phyloP scores from a whole-genome alignment of 179 eudicot species.

The Silene noctiflora region DNA sequence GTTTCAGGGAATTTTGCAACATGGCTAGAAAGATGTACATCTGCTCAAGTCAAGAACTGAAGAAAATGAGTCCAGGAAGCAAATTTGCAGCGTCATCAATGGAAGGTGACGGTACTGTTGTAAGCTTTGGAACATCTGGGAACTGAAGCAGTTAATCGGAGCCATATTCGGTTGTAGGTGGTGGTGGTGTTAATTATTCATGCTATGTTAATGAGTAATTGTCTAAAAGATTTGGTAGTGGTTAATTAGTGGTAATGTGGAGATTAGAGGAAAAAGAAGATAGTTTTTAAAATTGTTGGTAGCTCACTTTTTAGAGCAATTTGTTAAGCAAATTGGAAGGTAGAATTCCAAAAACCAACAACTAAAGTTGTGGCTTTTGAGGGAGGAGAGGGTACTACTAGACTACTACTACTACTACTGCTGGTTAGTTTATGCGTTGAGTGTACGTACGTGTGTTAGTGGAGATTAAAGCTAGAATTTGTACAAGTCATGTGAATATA shows the following conservation, averaged over 20 bases:
- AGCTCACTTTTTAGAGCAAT: constrained; percentile 30
- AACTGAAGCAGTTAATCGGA: constrained; percentile 17
- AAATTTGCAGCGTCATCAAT: constrained; percentile 35
- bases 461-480: constrained; percentile 13
- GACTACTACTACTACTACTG: too few species aligned
- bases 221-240: constrained; percentile 12
- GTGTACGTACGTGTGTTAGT: not conserved
- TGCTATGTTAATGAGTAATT: constrained; percentile 14
- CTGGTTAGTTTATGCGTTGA: not conserved
- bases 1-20: constrained; percentile 67
- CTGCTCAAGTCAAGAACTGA: constrained; percentile 65
- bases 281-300: constrained; percentile 15
- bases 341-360: constrained; percentile 24
- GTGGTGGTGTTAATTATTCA: not conserved
- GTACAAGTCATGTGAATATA: constrained; percentile 37
- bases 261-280: constrained; percentile 7
- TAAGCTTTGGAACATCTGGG: constrained; percentile 47
- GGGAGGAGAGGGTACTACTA: not conserved
- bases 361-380: constrained; percentile 30
- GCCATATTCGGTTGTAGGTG: not conserved
- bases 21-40: constrained; percentile 77
- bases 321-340: not conserved
- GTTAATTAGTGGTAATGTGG: constrained; percentile 24
- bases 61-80: constrained; percentile 62
- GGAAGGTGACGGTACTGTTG: constrained; percentile 50